A percentile compares a stretch with the other conserved stretches of the same genome.
These are phyloP conservation scores for Aspergillus ochraceoroseus DNA, from an alignment of 2,329 filamentous ascomycete genomes.

Conservation along the genomic window DNA sequence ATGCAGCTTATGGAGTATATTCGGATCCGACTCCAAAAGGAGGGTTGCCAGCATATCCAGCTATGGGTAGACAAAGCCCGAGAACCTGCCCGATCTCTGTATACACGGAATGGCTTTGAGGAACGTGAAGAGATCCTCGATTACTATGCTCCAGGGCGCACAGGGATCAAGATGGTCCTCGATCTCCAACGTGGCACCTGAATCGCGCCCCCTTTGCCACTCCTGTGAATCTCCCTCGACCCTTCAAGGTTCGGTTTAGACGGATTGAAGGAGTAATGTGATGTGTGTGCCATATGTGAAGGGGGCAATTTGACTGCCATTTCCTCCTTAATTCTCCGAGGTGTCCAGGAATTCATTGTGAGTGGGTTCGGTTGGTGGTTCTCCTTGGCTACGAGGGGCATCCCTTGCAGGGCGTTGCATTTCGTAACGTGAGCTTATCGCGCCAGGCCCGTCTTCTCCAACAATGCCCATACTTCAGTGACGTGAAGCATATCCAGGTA, in stretches of 20 bases:
- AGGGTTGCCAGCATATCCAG: constrained; percentile 47
- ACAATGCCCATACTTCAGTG: constrained; percentile 35
- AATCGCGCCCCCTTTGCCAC: constrained; percentile 22
- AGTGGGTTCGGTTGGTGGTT: constrained; percentile 24
- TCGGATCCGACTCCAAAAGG: constrained; percentile 40
- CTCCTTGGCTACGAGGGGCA: constrained; percentile 24
- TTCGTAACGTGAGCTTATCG: constrained; percentile 31
- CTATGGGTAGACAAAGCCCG: constrained; percentile 51
- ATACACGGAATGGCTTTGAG: constrained; percentile 45
- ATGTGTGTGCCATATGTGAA: constrained; percentile 2
- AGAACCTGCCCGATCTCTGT: constrained; percentile 44
- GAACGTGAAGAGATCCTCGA: constrained; percentile 45
- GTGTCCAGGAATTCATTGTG: constrained; percentile 14
- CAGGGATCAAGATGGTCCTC: constrained; percentile 45
- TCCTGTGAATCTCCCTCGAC: constrained; percentile 16
- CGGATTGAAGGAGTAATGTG: no score
- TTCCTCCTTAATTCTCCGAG: constrained; percentile 21
- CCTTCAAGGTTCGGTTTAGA: no score
- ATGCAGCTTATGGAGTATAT: constrained; percentile 45
- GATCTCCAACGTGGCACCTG: constrained; percentile 30
- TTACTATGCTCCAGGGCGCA: constrained; percentile 50
- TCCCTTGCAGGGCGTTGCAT: constrained; percentile 35
- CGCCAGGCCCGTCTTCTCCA: constrained; percentile 27
- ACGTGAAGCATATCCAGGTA: constrained; percentile 39
- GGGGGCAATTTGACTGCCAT: constrained; percentile 20